Percentiles rank a stretch among this genome's conserved stretches.
These are phyloP conservation scores for Mortierella sp. DNA, from an alignment of 371 early-diverging fungal species.

Conservation along the genomic window DNA sequence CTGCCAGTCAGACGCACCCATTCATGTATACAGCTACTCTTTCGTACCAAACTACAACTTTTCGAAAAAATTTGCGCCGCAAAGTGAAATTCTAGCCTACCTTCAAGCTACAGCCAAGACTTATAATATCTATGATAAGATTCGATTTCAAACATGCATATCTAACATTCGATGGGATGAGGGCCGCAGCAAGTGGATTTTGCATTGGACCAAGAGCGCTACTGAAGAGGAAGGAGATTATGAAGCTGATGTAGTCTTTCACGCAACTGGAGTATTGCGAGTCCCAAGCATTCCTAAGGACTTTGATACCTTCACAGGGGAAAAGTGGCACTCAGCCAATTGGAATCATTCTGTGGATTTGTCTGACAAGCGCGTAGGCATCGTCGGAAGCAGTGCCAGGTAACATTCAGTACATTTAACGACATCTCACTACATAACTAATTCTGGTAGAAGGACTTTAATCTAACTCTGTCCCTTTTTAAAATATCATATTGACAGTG, in stretches of 20 bases:
- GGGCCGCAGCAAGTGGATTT: slow-evolving; percentile 61
- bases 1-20: slow-evolving; percentile 71
- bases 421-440: too few relatives aligned
- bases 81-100: slow-evolving; percentile 66
- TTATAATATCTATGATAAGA: slow-evolving; percentile 57
- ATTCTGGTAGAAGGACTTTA: too few relatives aligned
- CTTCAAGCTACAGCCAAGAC: slow-evolving; percentile 63
- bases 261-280: slow-evolving; percentile 62
- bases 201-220: slow-evolving; percentile 45
- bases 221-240: slow-evolving; percentile 22
- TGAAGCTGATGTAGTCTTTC: slow-evolving; percentile 53
- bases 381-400: slow-evolving; percentile 70
- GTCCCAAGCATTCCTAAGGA: slow-evolving; percentile 65
- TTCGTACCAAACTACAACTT: slow-evolving; percentile 62
- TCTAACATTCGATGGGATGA: slow-evolving; percentile 61
- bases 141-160: slow-evolving; percentile 38
- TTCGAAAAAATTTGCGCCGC: slow-evolving; percentile 42
- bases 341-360: slow-evolving; percentile 64
- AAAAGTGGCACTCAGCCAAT: slow-evolving; percentile 62
- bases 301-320: slow-evolving; percentile 62
- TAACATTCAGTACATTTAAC: too few relatives aligned
- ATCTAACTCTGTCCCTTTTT: neutral
- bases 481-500: slow-evolving; percentile 40
- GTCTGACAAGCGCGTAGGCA: slow-evolving; percentile 64
- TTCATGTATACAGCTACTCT: slow-evolving; percentile 29